Evolutionary conservation across 176 grass and related monocot genomes (phyloP), one percentile per base, ranked within the genome.

Genomic region (Elaeis guineensis): DNA sequence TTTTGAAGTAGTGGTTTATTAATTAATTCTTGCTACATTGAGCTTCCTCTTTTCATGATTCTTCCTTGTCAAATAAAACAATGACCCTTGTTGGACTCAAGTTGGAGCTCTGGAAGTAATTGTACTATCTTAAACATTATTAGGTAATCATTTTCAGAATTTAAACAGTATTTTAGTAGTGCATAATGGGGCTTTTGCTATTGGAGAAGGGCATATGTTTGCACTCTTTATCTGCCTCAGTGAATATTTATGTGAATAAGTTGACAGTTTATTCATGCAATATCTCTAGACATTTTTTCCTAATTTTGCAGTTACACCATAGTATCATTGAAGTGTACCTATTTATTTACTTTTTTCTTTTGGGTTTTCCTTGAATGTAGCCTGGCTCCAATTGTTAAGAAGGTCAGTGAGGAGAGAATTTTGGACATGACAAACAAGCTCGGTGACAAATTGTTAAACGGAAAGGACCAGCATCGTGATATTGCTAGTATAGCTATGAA

Each of bases 401-500:
- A 92, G 66, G 81, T 92, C 63, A 69, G 69, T 15, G 87, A 98
- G 78, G 93, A 92, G 19, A 98, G 76, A 71, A 83, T 91, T 52
- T 58, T 92, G 62, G 84, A 98, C 48, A 98, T 98, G 93, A 79
- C 82, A 25, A 83, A 81, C 61, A 92, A 89, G 78, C 87, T 98
- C 56, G 92, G 83, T 70, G 84, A 89, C 71, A 98, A 98, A 65
- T 80, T 98, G 74, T 73, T 98, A 19, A 83, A 89, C 54, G 93
- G 93, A n/a, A 98, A 98, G 76, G 93, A 98, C 19, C 87, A 87
- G 57, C 85, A 92, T 78, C 81, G 93, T 51, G 93, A 98, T 80
- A 98, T 81, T 76, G 93, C 93, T 75, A 92, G 84, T 72, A 98
- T 98, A 78, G 93, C 84, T 58, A 51, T 98, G 69, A 98, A 98